phyloP scores from a whole-genome alignment of 495 filamentous ascomycete species.

The Trichoderma virens region DNA sequence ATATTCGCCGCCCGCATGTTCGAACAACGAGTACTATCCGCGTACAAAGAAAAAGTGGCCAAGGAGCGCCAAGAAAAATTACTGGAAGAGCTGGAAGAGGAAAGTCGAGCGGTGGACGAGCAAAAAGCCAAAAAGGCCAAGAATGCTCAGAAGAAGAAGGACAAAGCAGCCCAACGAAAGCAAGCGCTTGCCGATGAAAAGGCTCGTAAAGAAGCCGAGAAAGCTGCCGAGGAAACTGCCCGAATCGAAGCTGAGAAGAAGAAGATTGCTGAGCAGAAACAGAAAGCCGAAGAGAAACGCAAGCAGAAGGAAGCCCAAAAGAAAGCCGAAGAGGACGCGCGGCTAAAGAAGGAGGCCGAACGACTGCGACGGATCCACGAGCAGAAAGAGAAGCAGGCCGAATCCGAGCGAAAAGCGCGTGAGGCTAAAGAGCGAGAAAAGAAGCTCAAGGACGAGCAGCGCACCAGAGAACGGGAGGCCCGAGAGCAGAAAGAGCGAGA shows the following conservation, averaged over 20 bases:
- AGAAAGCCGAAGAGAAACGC: conserved; percentile 74
- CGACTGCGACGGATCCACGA: conserved; percentile 71
- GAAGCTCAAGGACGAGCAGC: conserved; percentile 52
- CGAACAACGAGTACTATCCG: conserved; percentile 92
- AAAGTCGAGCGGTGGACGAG: conserved; percentile 62
- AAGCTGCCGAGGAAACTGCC: conserved; percentile 81
- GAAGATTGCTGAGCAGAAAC: conserved; percentile 64
- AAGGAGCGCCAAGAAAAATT: conserved; percentile 86
- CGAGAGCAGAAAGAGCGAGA: conserved; percentile 56
- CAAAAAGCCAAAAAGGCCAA: conserved; percentile 88
- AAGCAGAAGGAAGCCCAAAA: conserved; percentile 84
- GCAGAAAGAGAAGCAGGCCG: conserved; percentile 79
- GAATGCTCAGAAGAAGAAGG: conserved; percentile 87
- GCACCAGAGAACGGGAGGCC: conserved; percentile 39
- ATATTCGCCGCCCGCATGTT: conserved; percentile 99
- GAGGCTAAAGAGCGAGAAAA: conserved; percentile 61
- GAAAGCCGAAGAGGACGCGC: conserved; percentile 83
- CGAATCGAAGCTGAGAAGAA: conserved; percentile 68
- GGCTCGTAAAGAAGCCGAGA: conserved; percentile 76
- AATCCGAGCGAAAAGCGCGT: conserved; percentile 71
- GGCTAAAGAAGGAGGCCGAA: conserved; percentile 68
- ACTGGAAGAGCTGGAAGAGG: conserved; percentile 83
- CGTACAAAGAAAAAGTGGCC: conserved; percentile 93
- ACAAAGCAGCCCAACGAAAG: conserved; percentile 78
- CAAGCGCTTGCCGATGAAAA: conserved; percentile 84